Conservation (phyloP, 2,329 filamentous ascomycete genomes). For the Graphiopsis chlorocephala region DNA sequence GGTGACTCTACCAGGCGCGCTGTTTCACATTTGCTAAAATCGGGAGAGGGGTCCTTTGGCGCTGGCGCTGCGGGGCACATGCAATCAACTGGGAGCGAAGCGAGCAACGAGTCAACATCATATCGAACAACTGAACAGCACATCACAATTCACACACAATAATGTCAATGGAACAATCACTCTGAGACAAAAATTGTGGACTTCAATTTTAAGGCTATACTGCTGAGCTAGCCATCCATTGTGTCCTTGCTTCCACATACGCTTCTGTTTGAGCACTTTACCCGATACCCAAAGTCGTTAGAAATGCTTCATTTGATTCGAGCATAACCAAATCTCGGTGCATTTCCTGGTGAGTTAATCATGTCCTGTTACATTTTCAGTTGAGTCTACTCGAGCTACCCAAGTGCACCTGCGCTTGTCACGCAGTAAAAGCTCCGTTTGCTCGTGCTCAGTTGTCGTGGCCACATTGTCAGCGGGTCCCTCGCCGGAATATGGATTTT, state of each 20-base stretch:
- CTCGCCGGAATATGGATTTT: background rate
- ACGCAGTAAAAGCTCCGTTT: background rate
- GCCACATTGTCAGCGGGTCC: background rate
- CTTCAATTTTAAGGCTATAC: background rate
- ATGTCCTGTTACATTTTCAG: background rate
- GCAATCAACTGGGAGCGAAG: background rate
- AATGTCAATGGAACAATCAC: background rate
- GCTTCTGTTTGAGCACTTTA: background rate
- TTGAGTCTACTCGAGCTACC: background rate
- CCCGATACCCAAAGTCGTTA: background rate
- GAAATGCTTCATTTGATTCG: background rate
- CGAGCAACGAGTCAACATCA: background rate
- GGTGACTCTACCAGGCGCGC: background rate
- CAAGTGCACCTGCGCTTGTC: background rate
- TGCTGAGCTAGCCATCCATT: background rate
- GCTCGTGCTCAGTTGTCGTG: background rate
- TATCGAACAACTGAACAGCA: background rate
- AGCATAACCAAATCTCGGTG: background rate
- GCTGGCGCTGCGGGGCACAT: background rate
- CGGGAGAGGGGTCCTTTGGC: background rate
- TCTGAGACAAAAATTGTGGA: background rate
- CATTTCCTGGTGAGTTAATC: background rate
- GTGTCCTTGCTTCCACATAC: background rate
- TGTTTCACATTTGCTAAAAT: background rate
- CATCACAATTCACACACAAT: background rate